Evolutionary conservation across 2,329 filamentous ascomycete genomes (phyloP).

Genomic region (Fusarium irregulare): DNA sequence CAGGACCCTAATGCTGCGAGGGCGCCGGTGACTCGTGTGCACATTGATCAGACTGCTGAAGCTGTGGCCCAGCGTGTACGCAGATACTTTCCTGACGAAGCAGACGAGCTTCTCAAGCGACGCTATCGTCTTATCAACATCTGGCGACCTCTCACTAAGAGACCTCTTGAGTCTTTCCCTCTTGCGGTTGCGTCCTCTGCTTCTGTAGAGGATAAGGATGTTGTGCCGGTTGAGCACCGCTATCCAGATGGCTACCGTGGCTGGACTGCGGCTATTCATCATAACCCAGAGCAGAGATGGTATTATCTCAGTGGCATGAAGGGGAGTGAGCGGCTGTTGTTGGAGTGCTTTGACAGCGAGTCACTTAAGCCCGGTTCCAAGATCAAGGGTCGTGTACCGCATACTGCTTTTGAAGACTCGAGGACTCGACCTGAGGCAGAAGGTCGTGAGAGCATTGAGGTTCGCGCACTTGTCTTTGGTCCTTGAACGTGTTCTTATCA

Average conservation of each 20-base stretch:
- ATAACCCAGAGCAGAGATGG: slow-evolving; percentile 75
- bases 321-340: slow-evolving; percentile 75
- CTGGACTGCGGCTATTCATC: slow-evolving; percentile 77
- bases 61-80: slow-evolving; percentile 75
- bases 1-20: slow-evolving; percentile 68
- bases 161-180: slow-evolving; percentile 73
- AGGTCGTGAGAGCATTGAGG: slow-evolving; percentile 88
- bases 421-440: slow-evolving; percentile 75
- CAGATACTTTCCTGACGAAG: slow-evolving; percentile 74
- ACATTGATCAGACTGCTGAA: slow-evolving; percentile 83
- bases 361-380: slow-evolving; percentile 59
- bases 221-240: slow-evolving; percentile 78
- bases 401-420: slow-evolving; percentile 84
- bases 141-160: slow-evolving; percentile 74
- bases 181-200: slow-evolving; percentile 76
- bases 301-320: slow-evolving; percentile 84
- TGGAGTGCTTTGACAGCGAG: slow-evolving; percentile 83
- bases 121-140: slow-evolving; percentile 89
- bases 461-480: slow-evolving; percentile 86
- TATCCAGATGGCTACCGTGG: slow-evolving; percentile 74
- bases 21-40: slow-evolving; percentile 76
- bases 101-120: slow-evolving; percentile 71
- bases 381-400: slow-evolving; percentile 71
- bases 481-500: slow-evolving; percentile 49
- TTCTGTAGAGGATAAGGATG: slow-evolving; percentile 69